These are phyloP conservation scores for Crotalaria pallida DNA, from an alignment of 306 rosid species.

Conservation along the genomic window DNA sequence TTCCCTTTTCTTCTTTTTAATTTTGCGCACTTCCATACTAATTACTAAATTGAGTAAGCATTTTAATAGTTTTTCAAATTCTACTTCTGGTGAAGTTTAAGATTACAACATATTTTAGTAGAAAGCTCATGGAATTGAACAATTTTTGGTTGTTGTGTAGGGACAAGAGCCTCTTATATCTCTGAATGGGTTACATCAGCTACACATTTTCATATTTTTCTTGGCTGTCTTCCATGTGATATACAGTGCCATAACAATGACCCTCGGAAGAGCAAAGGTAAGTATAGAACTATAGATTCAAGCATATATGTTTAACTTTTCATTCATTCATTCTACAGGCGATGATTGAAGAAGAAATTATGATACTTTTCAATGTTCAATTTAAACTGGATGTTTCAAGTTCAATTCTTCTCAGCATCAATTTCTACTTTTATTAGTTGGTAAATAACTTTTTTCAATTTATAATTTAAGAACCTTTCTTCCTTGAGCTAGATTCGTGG, in stretches of 20 bases:
- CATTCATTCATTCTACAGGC: neutral
- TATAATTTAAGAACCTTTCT: neutral
- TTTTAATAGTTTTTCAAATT: neutral
- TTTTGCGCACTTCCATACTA: neutral
- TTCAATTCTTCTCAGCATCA: neutral
- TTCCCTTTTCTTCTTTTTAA: neutral
- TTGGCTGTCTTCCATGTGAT: slow-evolving; percentile 83
- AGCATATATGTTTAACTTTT: neutral
- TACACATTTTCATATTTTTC: slow-evolving; percentile 93
- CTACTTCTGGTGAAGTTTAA: neutral
- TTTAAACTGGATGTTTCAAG: neutral
- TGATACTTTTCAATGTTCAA: neutral
- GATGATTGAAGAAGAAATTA: neutral
- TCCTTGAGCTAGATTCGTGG: slow-evolving; percentile 48
- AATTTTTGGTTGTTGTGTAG: slow-evolving; percentile 31
- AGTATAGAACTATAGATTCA: slow-evolving; percentile 5
- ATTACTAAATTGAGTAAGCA: neutral
- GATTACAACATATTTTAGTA: neutral
- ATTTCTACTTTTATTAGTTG: neutral
- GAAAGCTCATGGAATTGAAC: neutral
- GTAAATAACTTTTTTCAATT: neutral
- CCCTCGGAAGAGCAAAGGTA: slow-evolving; percentile 86
- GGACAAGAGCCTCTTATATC: slow-evolving; percentile 72
- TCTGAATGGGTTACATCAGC: slow-evolving; percentile 67
- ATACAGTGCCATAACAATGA: slow-evolving; percentile 78